Evolutionary conservation across 192 early-diverging fungal species (phyloP).

Genomic region (Pecoramyces ruminantium): DNA sequence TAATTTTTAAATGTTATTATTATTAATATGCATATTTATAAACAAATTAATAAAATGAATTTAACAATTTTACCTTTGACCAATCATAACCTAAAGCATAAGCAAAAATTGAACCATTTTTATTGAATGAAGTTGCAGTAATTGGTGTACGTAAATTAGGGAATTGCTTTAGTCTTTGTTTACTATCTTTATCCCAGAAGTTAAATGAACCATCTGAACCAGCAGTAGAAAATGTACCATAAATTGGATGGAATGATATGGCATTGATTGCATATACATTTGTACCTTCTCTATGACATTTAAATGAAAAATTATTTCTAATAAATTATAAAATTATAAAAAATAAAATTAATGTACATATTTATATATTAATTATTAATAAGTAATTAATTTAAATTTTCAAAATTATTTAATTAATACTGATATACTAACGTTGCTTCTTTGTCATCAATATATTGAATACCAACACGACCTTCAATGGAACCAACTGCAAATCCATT

Average conservation of each 20-base stretch:
- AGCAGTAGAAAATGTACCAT: constrained; percentile 78
- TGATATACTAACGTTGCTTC: constrained; percentile 12
- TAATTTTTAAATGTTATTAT: too few species aligned
- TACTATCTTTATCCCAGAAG: constrained; percentile 93
- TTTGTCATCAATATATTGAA: constrained; percentile 82
- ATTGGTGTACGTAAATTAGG: constrained; percentile 46
- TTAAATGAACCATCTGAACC: constrained; percentile 71
- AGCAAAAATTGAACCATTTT: constrained; percentile 75
- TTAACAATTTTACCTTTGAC: constrained; percentile 45
- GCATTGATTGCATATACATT: constrained; percentile 32
- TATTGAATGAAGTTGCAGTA: constrained; percentile 55
- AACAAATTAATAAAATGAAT: too few species aligned
- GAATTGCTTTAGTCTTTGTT: constrained; percentile 65
- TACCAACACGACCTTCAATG: constrained; percentile 85
- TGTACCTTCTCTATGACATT: constrained; percentile 73
- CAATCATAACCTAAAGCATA: constrained; percentile 83
- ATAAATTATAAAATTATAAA: too few species aligned
- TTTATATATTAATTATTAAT: constrained; percentile 8
- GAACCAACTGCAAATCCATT: constrained; percentile 79
- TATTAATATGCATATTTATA: too few species aligned
- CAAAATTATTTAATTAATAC: neutral
- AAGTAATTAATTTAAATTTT: neutral
- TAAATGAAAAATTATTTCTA: constrained; percentile 74
- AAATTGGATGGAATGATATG: constrained; percentile 59
- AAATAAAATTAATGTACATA: too few species aligned